phyloP scores from a whole-genome alignment of 2,329 filamentous ascomycete genomes.

The Aspergillus pseudoterreus region DNA sequence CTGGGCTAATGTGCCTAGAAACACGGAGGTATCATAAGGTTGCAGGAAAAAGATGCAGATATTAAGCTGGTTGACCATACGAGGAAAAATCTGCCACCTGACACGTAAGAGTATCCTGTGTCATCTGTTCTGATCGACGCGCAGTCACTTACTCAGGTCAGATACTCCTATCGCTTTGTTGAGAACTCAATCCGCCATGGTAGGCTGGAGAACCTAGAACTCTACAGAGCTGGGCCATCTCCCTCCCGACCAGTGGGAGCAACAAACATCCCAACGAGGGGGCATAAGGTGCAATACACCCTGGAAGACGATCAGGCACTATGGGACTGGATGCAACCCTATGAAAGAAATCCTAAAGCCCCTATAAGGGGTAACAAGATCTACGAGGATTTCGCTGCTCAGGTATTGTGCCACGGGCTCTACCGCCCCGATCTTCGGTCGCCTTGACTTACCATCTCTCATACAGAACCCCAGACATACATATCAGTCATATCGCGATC shows the following conservation, averaged over 20 bases:
- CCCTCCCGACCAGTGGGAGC: conserved; percentile 45
- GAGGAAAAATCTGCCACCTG: conserved; percentile 47
- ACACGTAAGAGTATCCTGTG: conserved; percentile 37
- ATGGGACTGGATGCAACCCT: conserved; percentile 42
- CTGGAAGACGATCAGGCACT: conserved; percentile 44
- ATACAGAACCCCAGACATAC: conserved; percentile 42
- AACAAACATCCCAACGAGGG: conserved; percentile 31
- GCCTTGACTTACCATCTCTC: conserved; percentile 4
- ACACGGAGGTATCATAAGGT: conserved; percentile 54
- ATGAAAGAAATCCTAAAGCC: conserved; percentile 28
- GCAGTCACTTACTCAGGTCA: conserved; percentile 13
- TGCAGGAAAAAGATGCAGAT: conserved; percentile 54
- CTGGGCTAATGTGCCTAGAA: conserved; percentile 23
- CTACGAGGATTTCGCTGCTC: conserved; percentile 41
- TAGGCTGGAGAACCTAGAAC: conserved; percentile 45
- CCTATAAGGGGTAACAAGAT: conserved; percentile 40
- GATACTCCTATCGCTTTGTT: conserved; percentile 57
- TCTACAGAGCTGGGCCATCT: conserved; percentile 46
- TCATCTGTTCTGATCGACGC: neutral
- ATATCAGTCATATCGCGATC: conserved; percentile 48
- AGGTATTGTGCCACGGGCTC: conserved; percentile 23
- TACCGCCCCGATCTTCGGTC: too few species aligned
- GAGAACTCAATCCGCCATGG: conserved; percentile 51
- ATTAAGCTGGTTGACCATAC: conserved; percentile 58
- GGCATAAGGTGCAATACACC: conserved; percentile 33